Conservation (phyloP, 805 yeast species). For the Jamesozyma hellenica region DNA sequence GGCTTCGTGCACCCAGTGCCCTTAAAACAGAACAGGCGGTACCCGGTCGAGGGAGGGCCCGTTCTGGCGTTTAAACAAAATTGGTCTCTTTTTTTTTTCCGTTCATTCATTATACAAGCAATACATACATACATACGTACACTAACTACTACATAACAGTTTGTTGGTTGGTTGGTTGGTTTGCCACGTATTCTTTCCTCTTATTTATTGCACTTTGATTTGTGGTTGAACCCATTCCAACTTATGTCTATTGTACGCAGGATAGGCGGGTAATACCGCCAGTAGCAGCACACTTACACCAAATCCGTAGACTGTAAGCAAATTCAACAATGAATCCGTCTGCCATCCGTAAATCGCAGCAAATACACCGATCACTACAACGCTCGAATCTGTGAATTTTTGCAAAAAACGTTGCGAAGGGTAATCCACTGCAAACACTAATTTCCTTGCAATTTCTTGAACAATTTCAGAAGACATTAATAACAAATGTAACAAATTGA, state of each 20-base stretch:
- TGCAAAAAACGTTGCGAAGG: conserved; percentile 22
- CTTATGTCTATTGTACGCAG: conserved; percentile 41
- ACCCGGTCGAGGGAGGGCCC: too few species aligned
- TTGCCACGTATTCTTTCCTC: too few species aligned
- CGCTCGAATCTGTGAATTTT: conserved; percentile 8
- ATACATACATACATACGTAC: too few species aligned
- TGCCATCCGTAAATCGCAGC: conserved; percentile 41
- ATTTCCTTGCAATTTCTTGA: conserved; percentile 15
- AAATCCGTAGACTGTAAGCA: conserved; percentile 32
- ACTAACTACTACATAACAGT: too few species aligned
- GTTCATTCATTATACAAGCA: neutral
- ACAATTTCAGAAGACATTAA: neutral
- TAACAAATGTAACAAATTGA: too few species aligned
- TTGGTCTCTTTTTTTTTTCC: too few species aligned
- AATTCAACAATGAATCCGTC: conserved; percentile 34
- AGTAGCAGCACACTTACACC: conserved; percentile 28
- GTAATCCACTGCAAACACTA: conserved; percentile 29
- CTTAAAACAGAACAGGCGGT: too few species aligned
- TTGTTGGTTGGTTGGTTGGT: too few species aligned
- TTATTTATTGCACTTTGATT: conserved; percentile 2
- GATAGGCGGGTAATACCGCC: conserved; percentile 49
- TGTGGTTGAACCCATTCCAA: conserved; percentile 24
- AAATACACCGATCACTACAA: conserved; percentile 22
- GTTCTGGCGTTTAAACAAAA: too few species aligned
- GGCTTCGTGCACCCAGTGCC: too few species aligned